phyloP scores from a whole-genome alignment of 106 monocot genomes.

The Dactylorhiza incarnata region DNA sequence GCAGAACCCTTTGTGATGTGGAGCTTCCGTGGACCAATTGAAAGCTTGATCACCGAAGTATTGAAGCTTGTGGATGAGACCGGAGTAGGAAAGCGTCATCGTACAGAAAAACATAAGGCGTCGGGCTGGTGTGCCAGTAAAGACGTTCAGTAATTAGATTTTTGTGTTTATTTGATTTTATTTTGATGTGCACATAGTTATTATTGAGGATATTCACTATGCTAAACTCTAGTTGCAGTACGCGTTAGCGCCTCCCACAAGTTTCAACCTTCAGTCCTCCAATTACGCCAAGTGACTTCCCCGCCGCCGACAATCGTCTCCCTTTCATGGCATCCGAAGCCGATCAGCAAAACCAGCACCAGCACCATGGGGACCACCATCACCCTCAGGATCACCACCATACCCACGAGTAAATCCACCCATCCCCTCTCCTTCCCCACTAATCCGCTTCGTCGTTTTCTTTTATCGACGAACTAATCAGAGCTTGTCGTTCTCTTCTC shows the following conservation, averaged over 20 bases:
- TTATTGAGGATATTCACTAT: no score
- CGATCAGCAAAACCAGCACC: slow-evolving; percentile 2
- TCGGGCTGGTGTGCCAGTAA: no score
- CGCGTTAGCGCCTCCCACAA: no score
- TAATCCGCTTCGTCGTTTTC: background rate
- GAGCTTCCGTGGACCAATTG: background rate
- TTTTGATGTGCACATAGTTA: no score
- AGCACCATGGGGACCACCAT: background rate
- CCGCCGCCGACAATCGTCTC: background rate
- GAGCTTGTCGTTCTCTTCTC: background rate
- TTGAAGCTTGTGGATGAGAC: background rate
- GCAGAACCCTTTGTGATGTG: background rate
- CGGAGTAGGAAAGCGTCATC: no score
- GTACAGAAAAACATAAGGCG: no score
- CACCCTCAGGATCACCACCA: background rate
- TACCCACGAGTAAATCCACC: background rate
- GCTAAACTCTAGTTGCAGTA: no score
- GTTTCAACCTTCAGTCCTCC: no score
- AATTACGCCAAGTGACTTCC: no score
- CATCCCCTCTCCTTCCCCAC: background rate
- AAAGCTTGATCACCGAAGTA: background rate
- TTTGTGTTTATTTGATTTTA: no score
- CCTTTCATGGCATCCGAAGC: slow-evolving; percentile 1
- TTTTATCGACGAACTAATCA: background rate
- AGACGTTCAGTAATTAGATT: no score